A percentile compares a stretch with the other conserved stretches of the same genome.
Conservation (phyloP, 257 asterid genomes). For the Datura wrightii region DNA sequence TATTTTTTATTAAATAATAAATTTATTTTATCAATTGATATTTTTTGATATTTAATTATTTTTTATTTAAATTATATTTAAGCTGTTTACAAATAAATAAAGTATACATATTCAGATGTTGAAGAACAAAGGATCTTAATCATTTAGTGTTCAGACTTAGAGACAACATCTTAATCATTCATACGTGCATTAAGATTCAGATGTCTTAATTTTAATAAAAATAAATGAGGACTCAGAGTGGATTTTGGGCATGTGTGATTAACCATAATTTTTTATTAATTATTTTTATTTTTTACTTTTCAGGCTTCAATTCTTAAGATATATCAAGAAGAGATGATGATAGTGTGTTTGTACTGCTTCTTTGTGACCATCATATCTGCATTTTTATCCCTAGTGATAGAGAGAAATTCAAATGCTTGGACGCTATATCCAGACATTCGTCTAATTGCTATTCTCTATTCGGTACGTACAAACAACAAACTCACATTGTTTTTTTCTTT, state of each 20-base stretch:
- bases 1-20: no score
- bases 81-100: no score
- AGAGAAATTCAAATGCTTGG: conserved; percentile 54
- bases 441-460: conserved; percentile 49
- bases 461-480: conserved; percentile 38
- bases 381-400: conserved; percentile 47
- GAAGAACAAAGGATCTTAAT: no score
- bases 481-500: neutral
- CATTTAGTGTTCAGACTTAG: no score
- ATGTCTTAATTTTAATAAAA: no score
- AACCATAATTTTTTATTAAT: neutral
- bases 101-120: no score
- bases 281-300: neutral
- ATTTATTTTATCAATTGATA: no score
- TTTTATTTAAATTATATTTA: no score
- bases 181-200: no score
- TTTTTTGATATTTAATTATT: no score
- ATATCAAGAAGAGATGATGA: conserved; percentile 58
- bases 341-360: conserved; percentile 52
- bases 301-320: conserved; percentile 58
- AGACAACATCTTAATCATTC: no score
- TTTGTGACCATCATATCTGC: conserved; percentile 55
- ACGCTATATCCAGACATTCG: conserved; percentile 49
- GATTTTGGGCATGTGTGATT: neutral
- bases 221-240: no score